Base-by-base conservation (phyloP, 805 yeast genomes). In the Candida glaebosa region DNA sequence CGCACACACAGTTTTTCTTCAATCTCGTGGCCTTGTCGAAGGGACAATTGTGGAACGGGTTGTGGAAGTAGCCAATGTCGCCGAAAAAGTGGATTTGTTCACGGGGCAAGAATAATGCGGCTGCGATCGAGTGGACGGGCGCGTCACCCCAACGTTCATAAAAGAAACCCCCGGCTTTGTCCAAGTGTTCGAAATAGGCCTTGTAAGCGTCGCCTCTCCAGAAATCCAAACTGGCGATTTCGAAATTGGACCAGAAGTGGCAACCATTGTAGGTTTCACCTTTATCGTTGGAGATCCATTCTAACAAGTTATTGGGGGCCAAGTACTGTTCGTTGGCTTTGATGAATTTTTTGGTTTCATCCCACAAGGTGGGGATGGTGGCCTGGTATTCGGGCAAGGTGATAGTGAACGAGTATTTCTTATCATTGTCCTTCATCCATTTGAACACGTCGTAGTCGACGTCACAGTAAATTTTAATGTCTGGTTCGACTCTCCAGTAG, bases 401-500 rank as follows among this genome's bases (percentile, higher is more conserved):
- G 40, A 91, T 82, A 30, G 89, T 87, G 65, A 89, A 90, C 2
- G 95, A 93, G 60, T 90, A 91, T 45, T 78, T 81, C 61, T 88
- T 88, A 45, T 75, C 67, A 51, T 84, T 79, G 41, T 79, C 80
- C 49, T 87, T 73, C 84, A 90, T 75, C 49, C 83, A 75, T 53
- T 77, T 75, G 68, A 90, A 90, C 10, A 96, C 90, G 60, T 90
- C 98, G 62, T 81, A 83, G 56, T 81, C 79, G 46, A 88, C 70
- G 61, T 88, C 95, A 72, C 96, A 88, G 65, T 69, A 82, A 52
- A 87, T 75, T 63, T 77, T 76, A 59, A 84, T 74, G 60, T 81
- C 85, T 17, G 96, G 96, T 65, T 87, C 96, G 42, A 87, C 93
- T 65, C 96, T 79, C 96, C 96, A 87, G 73, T 88, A 87, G 73